Conservation (phyloP, 2,329 filamentous ascomycete species). For the Exophiala lecanii-corni region DNA sequence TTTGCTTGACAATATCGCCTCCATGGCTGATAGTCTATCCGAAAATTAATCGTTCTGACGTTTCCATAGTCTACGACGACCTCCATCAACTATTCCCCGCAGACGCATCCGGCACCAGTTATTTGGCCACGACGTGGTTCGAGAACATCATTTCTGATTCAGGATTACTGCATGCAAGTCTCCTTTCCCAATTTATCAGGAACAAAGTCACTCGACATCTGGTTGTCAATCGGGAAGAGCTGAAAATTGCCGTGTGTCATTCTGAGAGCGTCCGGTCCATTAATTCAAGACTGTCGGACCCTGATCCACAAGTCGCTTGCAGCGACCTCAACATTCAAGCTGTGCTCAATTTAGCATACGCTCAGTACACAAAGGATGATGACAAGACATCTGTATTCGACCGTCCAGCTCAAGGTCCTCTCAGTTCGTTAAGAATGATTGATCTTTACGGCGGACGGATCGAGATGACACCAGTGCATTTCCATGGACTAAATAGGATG, state of each 20-base stretch:
- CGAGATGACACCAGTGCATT: conserved; percentile 18
- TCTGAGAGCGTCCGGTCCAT: background rate
- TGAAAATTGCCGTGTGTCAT: background rate
- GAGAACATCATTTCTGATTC: background rate
- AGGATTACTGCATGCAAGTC: background rate
- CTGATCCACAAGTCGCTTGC: background rate
- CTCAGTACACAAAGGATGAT: background rate
- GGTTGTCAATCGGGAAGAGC: background rate
- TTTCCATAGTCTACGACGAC: background rate
- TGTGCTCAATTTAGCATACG: background rate
- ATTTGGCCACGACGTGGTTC: background rate
- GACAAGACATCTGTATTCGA: background rate
- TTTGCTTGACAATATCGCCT: background rate
- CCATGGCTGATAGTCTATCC: background rate
- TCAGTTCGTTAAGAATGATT: conserved; percentile 8
- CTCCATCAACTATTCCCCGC: background rate
- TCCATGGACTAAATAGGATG: conserved; percentile 22
- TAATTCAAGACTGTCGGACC: background rate
- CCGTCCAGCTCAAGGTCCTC: conserved; percentile 7
- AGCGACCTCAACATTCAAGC: background rate
- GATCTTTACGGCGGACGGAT: conserved; percentile 10
- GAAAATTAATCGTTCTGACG: background rate
- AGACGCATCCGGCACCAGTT: background rate
- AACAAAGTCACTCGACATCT: background rate
- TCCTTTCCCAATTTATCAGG: background rate